Evolutionary conservation across 768 basidiomycete species (phyloP).

Genomic region (Pisolithus marmoratus): DNA sequence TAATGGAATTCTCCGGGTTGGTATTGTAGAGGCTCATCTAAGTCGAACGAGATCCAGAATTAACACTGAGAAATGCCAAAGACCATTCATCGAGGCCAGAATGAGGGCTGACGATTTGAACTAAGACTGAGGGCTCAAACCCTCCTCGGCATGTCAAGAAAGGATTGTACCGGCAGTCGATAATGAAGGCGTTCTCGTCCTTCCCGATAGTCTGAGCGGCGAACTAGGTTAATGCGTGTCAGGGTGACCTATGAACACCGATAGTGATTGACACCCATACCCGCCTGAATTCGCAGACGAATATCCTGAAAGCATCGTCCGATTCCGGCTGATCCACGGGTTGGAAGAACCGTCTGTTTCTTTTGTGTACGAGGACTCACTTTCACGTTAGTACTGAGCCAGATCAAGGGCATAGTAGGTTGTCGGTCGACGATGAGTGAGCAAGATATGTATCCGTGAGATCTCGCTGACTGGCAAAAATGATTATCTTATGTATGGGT

Average conservation of each 20-base stretch:
- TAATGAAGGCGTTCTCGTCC: slow-evolving; percentile 49
- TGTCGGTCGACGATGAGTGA: neutral
- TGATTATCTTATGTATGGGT: too few species aligned
- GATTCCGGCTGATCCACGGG: slow-evolving; percentile 6
- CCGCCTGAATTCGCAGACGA: slow-evolving; percentile 51
- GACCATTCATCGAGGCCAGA: neutral
- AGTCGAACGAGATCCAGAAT: neutral
- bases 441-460: neutral
- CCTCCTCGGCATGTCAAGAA: slow-evolving; percentile 55
- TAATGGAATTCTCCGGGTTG: slow-evolving; percentile 38
- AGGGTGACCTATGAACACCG: neutral
- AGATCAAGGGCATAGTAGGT: slow-evolving; percentile 32
- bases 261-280: slow-evolving; percentile 22
- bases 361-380: slow-evolving; percentile 9
- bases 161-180: slow-evolving; percentile 53
- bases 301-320: slow-evolving; percentile 27
- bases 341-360: neutral
- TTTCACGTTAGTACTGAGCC: slow-evolving; percentile 35
- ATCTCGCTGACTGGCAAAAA: too few species aligned
- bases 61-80: neutral
- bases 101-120: slow-evolving; percentile 50
- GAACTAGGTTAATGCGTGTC: slow-evolving; percentile 31
- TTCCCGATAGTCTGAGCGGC: slow-evolving; percentile 49
- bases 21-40: slow-evolving; percentile 58
- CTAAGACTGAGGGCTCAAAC: slow-evolving; percentile 59